phyloP scores from a whole-genome alignment of 2,329 filamentous ascomycete genomes.

The Penicillium italicum region DNA sequence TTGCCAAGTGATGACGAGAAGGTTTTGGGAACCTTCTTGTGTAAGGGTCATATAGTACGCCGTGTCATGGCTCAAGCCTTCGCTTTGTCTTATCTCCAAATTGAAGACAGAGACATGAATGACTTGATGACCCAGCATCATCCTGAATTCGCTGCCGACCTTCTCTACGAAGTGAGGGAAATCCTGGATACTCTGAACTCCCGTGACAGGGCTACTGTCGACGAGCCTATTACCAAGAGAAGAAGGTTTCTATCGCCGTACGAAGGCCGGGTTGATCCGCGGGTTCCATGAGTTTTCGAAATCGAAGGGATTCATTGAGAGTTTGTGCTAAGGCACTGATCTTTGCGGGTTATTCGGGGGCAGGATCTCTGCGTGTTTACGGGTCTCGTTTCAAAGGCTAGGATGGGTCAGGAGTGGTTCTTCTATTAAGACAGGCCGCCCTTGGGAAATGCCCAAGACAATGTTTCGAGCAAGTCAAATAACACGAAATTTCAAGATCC shows the following conservation, averaged over 20 bases:
- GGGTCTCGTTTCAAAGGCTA: background rate
- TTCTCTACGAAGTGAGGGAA: conserved; percentile 1
- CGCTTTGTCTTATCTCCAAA: background rate
- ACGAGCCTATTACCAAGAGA: conserved; percentile 4
- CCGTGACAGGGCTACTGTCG: background rate
- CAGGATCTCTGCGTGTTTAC: no score
- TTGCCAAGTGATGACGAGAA: rapidly evolving
- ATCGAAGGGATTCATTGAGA: background rate
- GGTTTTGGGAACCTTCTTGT: conserved; percentile 2
- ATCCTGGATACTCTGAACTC: background rate
- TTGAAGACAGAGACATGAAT: no score
- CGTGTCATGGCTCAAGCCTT: conserved; percentile 2
- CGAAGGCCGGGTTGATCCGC: no score
- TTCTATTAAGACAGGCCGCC: background rate
- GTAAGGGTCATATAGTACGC: conserved; percentile 5
- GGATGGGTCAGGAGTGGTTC: background rate
- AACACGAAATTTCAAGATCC: background rate
- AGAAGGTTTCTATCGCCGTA: no score
- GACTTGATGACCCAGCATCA: background rate
- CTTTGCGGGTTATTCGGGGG: no score
- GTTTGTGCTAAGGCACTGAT: background rate
- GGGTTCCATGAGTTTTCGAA: background rate
- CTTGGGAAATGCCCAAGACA: background rate
- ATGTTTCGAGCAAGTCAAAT: background rate
- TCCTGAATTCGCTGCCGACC: conserved; percentile 5